Evolutionary conservation across 2,329 filamentous ascomycete genomes (phyloP).

Genomic region (Penicillium psychrosexuale): DNA sequence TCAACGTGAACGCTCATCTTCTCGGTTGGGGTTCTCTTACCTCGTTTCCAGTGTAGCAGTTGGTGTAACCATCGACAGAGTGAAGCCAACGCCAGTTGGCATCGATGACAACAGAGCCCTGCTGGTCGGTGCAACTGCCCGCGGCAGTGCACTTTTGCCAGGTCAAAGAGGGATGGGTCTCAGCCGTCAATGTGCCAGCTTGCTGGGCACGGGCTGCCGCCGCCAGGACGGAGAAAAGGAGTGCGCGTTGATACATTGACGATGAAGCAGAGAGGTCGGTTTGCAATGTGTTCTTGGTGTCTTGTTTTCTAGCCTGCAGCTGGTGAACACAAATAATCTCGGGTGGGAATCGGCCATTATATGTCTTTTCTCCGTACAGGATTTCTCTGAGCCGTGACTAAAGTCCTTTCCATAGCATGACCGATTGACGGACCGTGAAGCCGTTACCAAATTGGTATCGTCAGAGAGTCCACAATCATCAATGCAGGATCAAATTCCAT

Average conservation of each 20-base stretch:
- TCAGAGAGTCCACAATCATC: constrained; percentile 6
- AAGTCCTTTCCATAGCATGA: constrained; percentile 5
- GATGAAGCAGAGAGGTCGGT: constrained; percentile 8
- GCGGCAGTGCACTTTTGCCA: constrained; percentile 54
- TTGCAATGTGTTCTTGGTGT: neutral
- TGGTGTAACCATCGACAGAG: constrained; percentile 47
- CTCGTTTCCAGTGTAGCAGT: constrained; percentile 57
- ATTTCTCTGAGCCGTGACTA: neutral
- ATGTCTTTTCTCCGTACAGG: constrained; percentile 9
- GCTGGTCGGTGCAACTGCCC: constrained; percentile 53
- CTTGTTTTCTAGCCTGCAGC: constrained; percentile 27
- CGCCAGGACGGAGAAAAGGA: constrained; percentile 31
- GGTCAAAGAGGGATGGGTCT: constrained; percentile 51
- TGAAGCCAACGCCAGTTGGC: constrained; percentile 60
- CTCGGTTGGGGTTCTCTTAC: constrained; percentile 4
- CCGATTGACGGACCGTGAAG: constrained; percentile 13
- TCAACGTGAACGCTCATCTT: neutral
- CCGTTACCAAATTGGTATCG: constrained; percentile 19
- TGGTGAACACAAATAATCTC: constrained; percentile 13
- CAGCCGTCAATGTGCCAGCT: constrained; percentile 28
- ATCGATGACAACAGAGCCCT: constrained; percentile 55
- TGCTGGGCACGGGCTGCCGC: constrained; percentile 30
- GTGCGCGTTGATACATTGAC: constrained; percentile 30
- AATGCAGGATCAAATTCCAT: constrained; percentile 10
- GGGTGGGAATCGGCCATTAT: constrained; percentile 17